phyloP scores from a whole-genome alignment of 2,329 filamentous ascomycete species.

The Aspergillus tubingensis region DNA sequence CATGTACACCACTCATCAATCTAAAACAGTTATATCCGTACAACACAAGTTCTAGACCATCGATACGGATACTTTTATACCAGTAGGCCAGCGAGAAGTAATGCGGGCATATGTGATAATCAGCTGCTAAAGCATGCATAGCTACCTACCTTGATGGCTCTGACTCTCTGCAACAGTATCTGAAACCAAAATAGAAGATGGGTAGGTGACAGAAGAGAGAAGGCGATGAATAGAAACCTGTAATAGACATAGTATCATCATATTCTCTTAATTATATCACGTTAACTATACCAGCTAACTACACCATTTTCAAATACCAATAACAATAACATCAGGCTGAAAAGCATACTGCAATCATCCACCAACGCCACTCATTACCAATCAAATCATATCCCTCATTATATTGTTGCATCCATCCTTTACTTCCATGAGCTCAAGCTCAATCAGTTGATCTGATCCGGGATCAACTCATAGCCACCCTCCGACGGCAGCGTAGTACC shows the following conservation, averaged over 20 bases:
- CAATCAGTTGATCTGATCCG: slow-evolving; percentile 35
- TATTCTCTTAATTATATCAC: not conserved
- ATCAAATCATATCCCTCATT: not conserved
- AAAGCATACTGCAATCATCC: slow-evolving; percentile 1
- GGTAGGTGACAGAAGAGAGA: no score
- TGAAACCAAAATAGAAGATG: no score
- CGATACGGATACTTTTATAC: no score
- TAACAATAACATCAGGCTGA: not conserved
- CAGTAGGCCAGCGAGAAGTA: no score
- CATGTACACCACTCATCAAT: no score
- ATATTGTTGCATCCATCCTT: slow-evolving; percentile 3
- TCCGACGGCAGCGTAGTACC: slow-evolving; percentile 74
- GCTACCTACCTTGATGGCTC: slow-evolving; percentile 2
- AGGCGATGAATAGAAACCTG: no score
- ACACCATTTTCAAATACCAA: not conserved
- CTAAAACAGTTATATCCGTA: no score
- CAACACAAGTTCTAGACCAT: no score
- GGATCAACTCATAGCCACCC: slow-evolving; percentile 81
- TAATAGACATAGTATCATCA: no score
- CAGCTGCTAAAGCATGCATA: no score
- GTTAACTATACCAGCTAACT: not conserved
- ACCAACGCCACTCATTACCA: not conserved
- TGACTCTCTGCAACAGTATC: not conserved
- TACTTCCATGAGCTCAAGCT: not conserved
- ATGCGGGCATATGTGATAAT: no score